phyloP scores from a whole-genome alignment of 805 yeast species.

The Cyberlindnera maritima region DNA sequence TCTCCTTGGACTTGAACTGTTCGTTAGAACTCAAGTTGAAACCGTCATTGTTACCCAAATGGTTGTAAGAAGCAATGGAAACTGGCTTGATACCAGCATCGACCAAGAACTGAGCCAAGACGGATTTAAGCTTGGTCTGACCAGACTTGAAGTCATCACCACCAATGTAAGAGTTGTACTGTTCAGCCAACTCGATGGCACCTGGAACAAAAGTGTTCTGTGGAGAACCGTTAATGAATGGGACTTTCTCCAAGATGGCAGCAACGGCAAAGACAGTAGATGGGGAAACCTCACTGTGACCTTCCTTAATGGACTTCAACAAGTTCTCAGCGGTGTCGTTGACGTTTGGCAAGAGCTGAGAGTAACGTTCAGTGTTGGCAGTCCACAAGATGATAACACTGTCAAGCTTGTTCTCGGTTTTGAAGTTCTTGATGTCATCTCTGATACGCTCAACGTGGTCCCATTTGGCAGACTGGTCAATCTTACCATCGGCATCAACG shows the following conservation, averaged over 20 bases:
- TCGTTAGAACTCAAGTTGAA: constrained; percentile 85
- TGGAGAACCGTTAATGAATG: constrained; percentile 95
- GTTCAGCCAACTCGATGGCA: constrained; percentile 83
- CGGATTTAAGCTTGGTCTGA: constrained; percentile 95
- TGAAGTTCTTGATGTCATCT: constrained; percentile 77
- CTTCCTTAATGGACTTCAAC: constrained; percentile 65
- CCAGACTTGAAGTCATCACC: constrained; percentile 98
- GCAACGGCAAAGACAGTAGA: constrained; percentile 95
- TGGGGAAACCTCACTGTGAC: constrained; percentile 85
- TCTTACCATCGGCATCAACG: constrained; percentile 46
- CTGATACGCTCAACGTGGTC: constrained; percentile 84
- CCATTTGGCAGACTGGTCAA: constrained; percentile 70
- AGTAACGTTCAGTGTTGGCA: constrained; percentile 93
- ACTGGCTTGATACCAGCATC: constrained; percentile 97
- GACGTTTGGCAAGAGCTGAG: constrained; percentile 73
- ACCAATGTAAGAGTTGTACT: constrained; percentile 73
- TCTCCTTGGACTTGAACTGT: constrained; percentile 95
- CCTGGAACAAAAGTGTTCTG: constrained; percentile 98
- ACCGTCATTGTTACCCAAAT: constrained; percentile 95
- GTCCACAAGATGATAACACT: constrained; percentile 93
- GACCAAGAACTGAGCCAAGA: constrained; percentile 89
- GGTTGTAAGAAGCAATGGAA: constrained; percentile 94
- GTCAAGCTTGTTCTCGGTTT: constrained; percentile 67
- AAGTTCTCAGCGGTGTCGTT: constrained; percentile 87
- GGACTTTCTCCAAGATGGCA: constrained; percentile 79